These are phyloP conservation scores for Phytophthora fragariae DNA, from an alignment of 352 stramenopile species.

Conservation along the genomic window DNA sequence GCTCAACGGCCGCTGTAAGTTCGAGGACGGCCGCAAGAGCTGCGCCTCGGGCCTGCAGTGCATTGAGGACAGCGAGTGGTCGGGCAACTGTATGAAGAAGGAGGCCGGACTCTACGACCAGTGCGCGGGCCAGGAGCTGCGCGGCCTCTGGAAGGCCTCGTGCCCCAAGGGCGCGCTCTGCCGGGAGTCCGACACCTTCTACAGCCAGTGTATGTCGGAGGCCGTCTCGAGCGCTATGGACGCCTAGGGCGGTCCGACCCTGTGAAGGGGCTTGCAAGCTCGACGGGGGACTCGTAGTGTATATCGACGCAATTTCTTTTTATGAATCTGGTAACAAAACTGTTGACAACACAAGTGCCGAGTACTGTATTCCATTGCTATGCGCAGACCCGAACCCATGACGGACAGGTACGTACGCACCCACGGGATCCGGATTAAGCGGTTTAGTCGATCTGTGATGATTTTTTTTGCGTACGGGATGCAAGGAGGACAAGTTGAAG, in stretches of 20 bases:
- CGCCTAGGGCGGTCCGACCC: constrained; percentile 8
- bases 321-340: too few species aligned
- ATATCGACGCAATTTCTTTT: background rate
- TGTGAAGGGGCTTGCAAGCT: background rate
- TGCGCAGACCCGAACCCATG: too few species aligned
- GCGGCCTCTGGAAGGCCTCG: constrained; percentile 38
- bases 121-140: constrained; percentile 34
- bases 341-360: too few species aligned
- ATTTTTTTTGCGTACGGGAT: constrained; percentile 9
- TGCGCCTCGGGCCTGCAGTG: constrained; percentile 37
- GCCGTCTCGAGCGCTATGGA: constrained; percentile 31
- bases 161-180: constrained; percentile 39
- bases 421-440: too few species aligned
- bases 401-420: too few species aligned
- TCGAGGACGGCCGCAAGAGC: constrained; percentile 28
- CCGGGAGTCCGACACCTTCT: constrained; percentile 35
- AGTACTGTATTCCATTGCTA: too few species aligned
- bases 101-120: constrained; percentile 37
- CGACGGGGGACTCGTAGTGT: background rate
- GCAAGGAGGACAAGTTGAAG: background rate
- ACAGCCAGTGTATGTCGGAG: constrained; percentile 41
- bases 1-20: constrained; percentile 38
- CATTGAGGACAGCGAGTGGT: constrained; percentile 36
- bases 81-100: constrained; percentile 42
- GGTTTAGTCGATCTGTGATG: background rate